These are phyloP conservation scores for Heliophila coronopifolia DNA, from an alignment of 441 rosid species.

Conservation along the genomic window DNA sequence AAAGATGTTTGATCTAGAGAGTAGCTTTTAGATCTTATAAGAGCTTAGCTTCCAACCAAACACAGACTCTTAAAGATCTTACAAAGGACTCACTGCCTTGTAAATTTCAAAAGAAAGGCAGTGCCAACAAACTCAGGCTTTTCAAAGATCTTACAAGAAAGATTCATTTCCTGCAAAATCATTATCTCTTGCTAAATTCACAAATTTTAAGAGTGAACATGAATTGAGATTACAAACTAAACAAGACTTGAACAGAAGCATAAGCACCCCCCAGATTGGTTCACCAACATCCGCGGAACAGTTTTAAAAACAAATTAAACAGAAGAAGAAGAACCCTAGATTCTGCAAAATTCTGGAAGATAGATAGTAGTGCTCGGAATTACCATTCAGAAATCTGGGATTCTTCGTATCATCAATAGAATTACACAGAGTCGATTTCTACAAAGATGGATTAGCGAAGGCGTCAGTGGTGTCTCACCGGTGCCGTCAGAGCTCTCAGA, in stretches of 20 bases:
- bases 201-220: no score
- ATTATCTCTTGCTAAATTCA: no score
- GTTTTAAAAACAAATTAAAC: neutral
- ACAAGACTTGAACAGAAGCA: no score
- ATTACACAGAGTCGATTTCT: neutral
- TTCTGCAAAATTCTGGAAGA: constrained; percentile 6
- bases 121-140: neutral
- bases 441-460: constrained; percentile 4
- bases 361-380: neutral
- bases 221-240: no score
- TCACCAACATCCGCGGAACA: no score
- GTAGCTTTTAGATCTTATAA: neutral
- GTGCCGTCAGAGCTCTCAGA: constrained; percentile 18
- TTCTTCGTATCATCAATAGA: constrained; percentile 13
- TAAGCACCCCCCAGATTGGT: constrained; percentile 1
- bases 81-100: neutral
- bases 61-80: neutral
- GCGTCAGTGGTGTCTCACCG: neutral
- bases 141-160: neutral
- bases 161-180: neutral
- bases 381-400: constrained; percentile 24
- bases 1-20: neutral
- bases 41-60: neutral
- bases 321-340: constrained; percentile 8
- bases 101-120: neutral